Evolutionary conservation across 106 monocot genomes (phyloP), one percentile per base, ranked within the genome.

Genomic region (Narthecium ossifragum): DNA sequence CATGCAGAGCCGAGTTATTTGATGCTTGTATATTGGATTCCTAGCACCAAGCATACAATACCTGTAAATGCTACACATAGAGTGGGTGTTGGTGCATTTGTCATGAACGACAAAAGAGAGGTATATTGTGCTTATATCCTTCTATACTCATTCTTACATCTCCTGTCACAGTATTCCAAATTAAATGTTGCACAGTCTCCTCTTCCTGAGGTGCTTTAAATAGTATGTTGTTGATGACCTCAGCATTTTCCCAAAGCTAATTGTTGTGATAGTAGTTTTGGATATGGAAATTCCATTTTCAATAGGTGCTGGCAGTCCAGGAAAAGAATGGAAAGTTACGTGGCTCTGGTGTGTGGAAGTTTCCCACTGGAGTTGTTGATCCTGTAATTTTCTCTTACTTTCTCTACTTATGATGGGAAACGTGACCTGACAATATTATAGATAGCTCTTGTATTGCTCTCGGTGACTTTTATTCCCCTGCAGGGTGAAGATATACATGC

Each of bases 11-110:
- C 73, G 57, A 78, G 47, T 61, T 89, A 94, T 15, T 70, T 94
- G 66, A 94, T 94, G 93, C 85, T 94, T 74, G 83, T 78, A 8
- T 83, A 83, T 53, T 94, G 93, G 93, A 82, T 94, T 60, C 93
- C 93, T 66, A 39, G 55, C 24, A 82, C 79, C 4, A 17, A 71
- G 56, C 71, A 94, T 63, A 94, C 93, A 20, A 62, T 94, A 71
- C 93, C 93, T 46, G 54, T 73, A 45, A 94, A 94, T 76, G 93
- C 93, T 14, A 66, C 77, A 24, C 93, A 94, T 59, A 58, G 89
- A 61, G 93, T 94, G 12, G 83, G 93, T 54, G 82, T 94, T 72
- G 93, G 93, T 34, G 93, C 80, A 60, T 89, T 88, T 67, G 82
- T 94, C 26, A 73, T 94, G 58, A 89, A 94, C 64, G 80, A 89